Conservation (phyloP, 768 basidiomycete species). For the Nidularia pulvinata region DNA sequence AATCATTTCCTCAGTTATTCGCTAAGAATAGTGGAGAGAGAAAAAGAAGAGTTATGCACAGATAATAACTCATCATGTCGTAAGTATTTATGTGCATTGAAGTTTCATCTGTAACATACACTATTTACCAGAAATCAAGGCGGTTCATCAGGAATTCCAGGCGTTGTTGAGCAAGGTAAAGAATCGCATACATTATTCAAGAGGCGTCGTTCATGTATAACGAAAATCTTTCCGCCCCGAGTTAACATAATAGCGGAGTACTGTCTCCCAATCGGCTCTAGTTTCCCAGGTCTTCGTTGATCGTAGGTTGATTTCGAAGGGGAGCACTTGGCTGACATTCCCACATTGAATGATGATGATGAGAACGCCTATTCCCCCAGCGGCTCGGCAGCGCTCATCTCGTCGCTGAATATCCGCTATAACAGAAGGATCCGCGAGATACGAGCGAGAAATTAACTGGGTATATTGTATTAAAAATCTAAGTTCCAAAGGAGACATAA, state of each 20-base stretch:
- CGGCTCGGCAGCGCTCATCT: constrained; percentile 75
- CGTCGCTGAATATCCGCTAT: constrained; percentile 76
- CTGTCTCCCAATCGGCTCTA: constrained; percentile 71
- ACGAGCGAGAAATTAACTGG: constrained; percentile 70
- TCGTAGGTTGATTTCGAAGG: constrained; percentile 83
- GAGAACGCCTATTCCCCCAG: constrained; percentile 75
- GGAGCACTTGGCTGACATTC: constrained; percentile 79
- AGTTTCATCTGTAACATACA: no score
- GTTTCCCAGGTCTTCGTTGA: constrained; percentile 75
- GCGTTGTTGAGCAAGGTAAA: no score
- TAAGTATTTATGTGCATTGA: no score
- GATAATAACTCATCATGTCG: no score
- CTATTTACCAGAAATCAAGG: no score
- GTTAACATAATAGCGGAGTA: constrained; percentile 72
- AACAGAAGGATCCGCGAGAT: constrained; percentile 76
- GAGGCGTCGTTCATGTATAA: no score
- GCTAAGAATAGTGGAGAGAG: no score
- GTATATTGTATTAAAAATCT: constrained; percentile 73
- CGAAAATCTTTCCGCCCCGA: constrained; percentile 70
- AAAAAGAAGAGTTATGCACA: no score
- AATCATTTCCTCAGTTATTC: no score
- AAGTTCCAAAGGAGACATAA: constrained; percentile 4
- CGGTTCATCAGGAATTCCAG: no score
- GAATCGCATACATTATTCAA: no score
- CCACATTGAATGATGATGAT: constrained; percentile 80